Conservation (phyloP, 305 asterid genomes). For the Striga hermonthica region DNA sequence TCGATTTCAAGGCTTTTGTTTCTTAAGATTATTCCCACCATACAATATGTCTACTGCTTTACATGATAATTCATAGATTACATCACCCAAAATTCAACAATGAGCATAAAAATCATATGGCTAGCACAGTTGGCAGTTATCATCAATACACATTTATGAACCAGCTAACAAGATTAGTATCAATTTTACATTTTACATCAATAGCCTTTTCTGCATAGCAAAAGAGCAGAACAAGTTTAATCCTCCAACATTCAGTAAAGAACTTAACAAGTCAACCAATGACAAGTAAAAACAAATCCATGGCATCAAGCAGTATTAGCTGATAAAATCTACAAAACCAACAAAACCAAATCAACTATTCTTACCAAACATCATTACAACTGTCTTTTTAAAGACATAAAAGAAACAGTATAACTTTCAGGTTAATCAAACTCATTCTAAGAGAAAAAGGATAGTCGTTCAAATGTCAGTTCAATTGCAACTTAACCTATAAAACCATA, state of each 20-base stretch:
- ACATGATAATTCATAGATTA: background rate
- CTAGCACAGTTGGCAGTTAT: slow-evolving; percentile 1
- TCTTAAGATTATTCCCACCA: background rate
- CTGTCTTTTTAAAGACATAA: background rate
- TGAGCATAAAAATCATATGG: background rate
- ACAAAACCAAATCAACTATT: background rate
- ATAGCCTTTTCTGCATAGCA: slow-evolving; percentile 18
- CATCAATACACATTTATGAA: background rate
- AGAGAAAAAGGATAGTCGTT: slow-evolving; percentile 18
- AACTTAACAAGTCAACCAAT: background rate
- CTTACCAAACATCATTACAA: background rate
- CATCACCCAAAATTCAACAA: background rate
- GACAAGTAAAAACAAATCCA: background rate
- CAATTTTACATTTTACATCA: background rate
- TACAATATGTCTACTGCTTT: slow-evolving; percentile 7
- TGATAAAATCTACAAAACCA: background rate
- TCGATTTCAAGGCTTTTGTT: slow-evolving; percentile 5
- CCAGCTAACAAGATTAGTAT: slow-evolving; percentile 15
- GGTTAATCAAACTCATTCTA: background rate
- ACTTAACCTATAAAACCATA: slow-evolving; percentile 16
- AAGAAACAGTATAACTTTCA: background rate
- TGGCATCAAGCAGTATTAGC: slow-evolving; percentile 10
- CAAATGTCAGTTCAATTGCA: slow-evolving; percentile 16
- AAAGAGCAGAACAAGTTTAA: slow-evolving; percentile 19
- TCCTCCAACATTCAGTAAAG: background rate